Evolutionary conservation across 108 stramenopile genomes (phyloP), one percentile per base, ranked within the genome.

Genomic region (Epithemia pelagica): DNA sequence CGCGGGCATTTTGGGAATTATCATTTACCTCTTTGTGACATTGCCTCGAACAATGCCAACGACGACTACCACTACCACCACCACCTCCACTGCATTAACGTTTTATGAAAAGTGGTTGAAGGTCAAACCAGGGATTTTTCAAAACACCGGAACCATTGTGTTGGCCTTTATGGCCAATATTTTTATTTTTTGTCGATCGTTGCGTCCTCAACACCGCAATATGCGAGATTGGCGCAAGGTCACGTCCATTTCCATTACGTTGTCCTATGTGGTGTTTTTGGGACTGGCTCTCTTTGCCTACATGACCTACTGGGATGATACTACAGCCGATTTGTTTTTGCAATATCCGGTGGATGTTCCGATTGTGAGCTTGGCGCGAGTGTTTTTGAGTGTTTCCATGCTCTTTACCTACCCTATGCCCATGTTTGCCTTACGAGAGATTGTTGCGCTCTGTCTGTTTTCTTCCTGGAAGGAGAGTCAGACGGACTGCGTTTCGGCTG

Each of bases 401-500:
- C 64, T 89, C 32, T 69, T 90, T 58, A 90, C 92, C 3, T 94
- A 89, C 71, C 92, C 92, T 0, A 67, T 94, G 22, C 92, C 92
- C 0, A 90, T 94, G 66, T 87, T 88, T 52, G 88, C 92, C 19
- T 85, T 83, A 67, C 87, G 92, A 60, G 86, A 83, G 59, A 70
- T 84, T 67, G 31, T 78, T 18, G 62, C 80, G 1, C 55, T 73
- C 28, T 58, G 28, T n/a, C n/a, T n/a, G n/a, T n/a, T n/a, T n/a
- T n/a, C n/a, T n/a, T n/a, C n/a, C n/a, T n/a, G n/a, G n/a, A n/a
- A n/a, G n/a, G n/a, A n/a, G n/a, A n/a, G n/a, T n/a, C n/a, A n/a
- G n/a, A n/a, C n/a, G n/a, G n/a, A n/a, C n/a, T n/a, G n/a, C n/a
- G n/a, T n/a, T n/a, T n/a, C n/a, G n/a, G n/a, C n/a, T n/a, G n/a